A percentile compares a stretch with the other conserved stretches of the same genome.
phyloP scores from a whole-genome alignment of 2,329 filamentous ascomycete species.

The Claviceps maximensis region DNA sequence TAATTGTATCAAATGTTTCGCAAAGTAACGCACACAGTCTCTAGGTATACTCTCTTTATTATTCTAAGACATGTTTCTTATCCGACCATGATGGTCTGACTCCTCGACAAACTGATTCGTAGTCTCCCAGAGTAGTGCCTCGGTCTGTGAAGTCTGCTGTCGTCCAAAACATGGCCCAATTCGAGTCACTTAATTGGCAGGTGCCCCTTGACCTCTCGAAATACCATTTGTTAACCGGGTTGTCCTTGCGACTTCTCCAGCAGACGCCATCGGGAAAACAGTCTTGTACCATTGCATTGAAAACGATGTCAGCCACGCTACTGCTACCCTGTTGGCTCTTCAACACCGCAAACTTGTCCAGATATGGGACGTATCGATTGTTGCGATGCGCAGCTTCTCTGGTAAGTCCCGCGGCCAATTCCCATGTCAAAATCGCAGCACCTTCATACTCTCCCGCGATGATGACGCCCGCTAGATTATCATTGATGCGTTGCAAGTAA shows the following conservation, averaged over 20 bases:
- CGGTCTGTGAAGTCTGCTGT: slow-evolving; percentile 50
- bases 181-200: slow-evolving; percentile 65
- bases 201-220: slow-evolving; percentile 81
- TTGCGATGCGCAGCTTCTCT: slow-evolving; percentile 41
- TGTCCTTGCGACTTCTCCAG: slow-evolving; percentile 80
- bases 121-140: slow-evolving; percentile 47
- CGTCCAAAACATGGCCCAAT: slow-evolving; percentile 99
- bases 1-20: neutral
- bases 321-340: slow-evolving; percentile 79
- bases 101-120: slow-evolving; percentile 59
- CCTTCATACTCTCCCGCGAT: slow-evolving; percentile 96
- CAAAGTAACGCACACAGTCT: neutral
- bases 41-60: neutral
- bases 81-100: slow-evolving; percentile 53
- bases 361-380: slow-evolving; percentile 69
- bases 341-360: slow-evolving; percentile 94
- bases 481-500: slow-evolving; percentile 69
- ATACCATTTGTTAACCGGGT: slow-evolving; percentile 99
- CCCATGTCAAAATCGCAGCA: slow-evolving; percentile 90
- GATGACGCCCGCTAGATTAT: slow-evolving; percentile 78
- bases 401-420: slow-evolving; percentile 50
- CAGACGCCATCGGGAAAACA: slow-evolving; percentile 84
- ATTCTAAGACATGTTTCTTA: slow-evolving; percentile 1
- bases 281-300: slow-evolving; percentile 83
- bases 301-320: slow-evolving; percentile 89